Conservation (phyloP, 768 basidiomycete species). For the Boletus coccyginus region DNA sequence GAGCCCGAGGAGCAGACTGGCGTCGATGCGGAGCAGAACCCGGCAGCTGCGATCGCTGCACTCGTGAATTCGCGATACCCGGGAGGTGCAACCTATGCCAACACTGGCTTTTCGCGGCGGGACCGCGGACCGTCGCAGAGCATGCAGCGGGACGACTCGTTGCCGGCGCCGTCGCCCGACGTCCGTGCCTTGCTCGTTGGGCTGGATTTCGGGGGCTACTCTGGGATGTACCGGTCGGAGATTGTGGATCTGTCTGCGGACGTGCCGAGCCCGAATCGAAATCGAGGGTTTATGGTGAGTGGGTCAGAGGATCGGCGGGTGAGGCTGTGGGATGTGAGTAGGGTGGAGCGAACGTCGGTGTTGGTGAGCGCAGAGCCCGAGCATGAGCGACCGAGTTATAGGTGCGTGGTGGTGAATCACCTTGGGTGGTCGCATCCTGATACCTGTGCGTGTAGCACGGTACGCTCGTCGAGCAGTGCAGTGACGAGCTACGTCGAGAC, state of each 20-base stretch:
- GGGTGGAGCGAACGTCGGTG: constrained; percentile 68
- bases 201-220: constrained; percentile 73
- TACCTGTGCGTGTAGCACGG: constrained; percentile 22
- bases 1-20: constrained; percentile 53
- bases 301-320: constrained; percentile 91
- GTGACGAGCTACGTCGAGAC: constrained; percentile 61
- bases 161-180: constrained; percentile 56
- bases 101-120: constrained; percentile 19
- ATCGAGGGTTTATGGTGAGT: constrained; percentile 74
- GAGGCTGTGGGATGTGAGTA: constrained; percentile 82
- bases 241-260: constrained; percentile 44
- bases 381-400: constrained; percentile 72
- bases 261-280: constrained; percentile 37
- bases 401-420: constrained; percentile 39
- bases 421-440: background rate
- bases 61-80: constrained; percentile 70
- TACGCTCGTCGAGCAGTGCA: constrained; percentile 37
- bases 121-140: constrained; percentile 34
- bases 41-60: constrained; percentile 75
- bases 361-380: constrained; percentile 79
- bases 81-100: constrained; percentile 27
- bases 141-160: constrained; percentile 31
- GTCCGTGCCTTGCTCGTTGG: constrained; percentile 71
- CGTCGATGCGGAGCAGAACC: constrained; percentile 55
- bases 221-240: constrained; percentile 50